These are phyloP conservation scores for Nothomitra cinnamomea DNA, from an alignment of 2,329 filamentous ascomycete species.

Conservation along the genomic window DNA sequence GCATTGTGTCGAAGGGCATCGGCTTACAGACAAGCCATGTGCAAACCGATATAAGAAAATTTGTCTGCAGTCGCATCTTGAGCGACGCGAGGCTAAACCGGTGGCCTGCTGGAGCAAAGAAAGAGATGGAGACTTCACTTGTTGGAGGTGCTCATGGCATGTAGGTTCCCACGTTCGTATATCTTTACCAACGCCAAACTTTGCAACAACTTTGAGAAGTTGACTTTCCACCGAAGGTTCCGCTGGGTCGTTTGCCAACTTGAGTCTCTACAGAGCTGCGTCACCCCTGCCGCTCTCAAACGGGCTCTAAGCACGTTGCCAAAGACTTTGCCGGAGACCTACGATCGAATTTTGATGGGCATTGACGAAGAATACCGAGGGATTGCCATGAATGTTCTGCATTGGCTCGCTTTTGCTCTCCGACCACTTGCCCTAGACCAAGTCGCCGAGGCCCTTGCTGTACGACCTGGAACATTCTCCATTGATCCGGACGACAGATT, in stretches of 20 bases:
- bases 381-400: constrained; percentile 4
- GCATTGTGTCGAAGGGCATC: too few relatives aligned
- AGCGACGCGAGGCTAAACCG: constrained; percentile 2
- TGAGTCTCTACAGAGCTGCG: constrained; percentile 7
- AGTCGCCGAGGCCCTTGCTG: constrained; percentile 11
- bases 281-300: constrained; percentile 2
- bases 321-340: constrained; percentile 9
- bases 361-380: constrained; percentile 5
- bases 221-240: constrained; percentile 7
- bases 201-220: not conserved
- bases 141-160: constrained; percentile 7
- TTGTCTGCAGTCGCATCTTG: constrained; percentile 3
- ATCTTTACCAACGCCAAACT: not conserved
- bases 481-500: constrained; percentile 21
- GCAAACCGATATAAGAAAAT: too few relatives aligned
- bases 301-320: constrained; percentile 7
- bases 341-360: constrained; percentile 8
- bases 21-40: too few relatives aligned
- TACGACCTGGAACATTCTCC: constrained; percentile 14
- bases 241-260: constrained; percentile 11
- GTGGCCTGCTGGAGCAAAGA: constrained; percentile 3
- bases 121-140: constrained; percentile 7
- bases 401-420: not conserved
- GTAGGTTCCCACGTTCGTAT: constrained; percentile 4
- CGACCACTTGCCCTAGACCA: not conserved